Percentiles rank a stretch among this genome's conserved stretches.
phyloP scores from a whole-genome alignment of 768 basidiomycete genomes.

The Mycena galopus region DNA sequence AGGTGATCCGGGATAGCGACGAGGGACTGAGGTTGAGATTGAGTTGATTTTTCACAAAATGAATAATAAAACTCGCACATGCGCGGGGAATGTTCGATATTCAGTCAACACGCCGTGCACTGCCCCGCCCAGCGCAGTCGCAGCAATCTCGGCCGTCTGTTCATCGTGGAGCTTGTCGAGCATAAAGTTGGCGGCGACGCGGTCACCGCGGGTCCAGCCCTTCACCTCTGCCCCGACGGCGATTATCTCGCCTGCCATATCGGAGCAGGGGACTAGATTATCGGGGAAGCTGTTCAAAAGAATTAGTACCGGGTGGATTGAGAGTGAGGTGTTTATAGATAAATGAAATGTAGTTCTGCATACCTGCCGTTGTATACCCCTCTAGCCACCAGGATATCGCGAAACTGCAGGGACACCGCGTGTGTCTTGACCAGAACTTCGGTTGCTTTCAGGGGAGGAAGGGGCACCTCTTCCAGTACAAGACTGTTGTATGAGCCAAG shows the following conservation, averaged over 20 bases:
- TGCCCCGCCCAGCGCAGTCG: constrained; percentile 56
- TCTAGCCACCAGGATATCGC: constrained; percentile 60
- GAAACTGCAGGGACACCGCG: constrained; percentile 52
- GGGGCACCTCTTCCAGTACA: not conserved
- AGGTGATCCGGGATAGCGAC: constrained; percentile 68
- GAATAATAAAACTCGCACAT: constrained; percentile 44
- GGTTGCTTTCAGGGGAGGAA: not conserved
- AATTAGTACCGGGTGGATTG: not conserved
- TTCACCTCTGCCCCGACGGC: no score
- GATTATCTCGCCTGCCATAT: no score
- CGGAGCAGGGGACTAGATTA: constrained; percentile 51
- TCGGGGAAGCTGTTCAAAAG: not conserved
- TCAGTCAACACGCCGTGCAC: constrained; percentile 66
- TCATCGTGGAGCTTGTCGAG: constrained; percentile 65
- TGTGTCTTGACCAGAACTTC: not conserved
- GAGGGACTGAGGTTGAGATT: constrained; percentile 51
- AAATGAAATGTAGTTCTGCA: not conserved
- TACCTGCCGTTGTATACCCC: constrained; percentile 54
- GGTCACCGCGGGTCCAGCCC: no score
- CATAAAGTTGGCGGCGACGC: no score
- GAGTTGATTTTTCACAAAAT: not conserved
- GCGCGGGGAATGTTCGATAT: constrained; percentile 63
- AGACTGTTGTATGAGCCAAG: not conserved
- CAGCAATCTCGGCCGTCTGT: constrained; percentile 40
- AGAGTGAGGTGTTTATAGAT: not conserved